These are phyloP conservation scores for Cladorrhinum sp. DNA, from an alignment of 2,329 filamentous ascomycete genomes.

Conservation along the genomic window DNA sequence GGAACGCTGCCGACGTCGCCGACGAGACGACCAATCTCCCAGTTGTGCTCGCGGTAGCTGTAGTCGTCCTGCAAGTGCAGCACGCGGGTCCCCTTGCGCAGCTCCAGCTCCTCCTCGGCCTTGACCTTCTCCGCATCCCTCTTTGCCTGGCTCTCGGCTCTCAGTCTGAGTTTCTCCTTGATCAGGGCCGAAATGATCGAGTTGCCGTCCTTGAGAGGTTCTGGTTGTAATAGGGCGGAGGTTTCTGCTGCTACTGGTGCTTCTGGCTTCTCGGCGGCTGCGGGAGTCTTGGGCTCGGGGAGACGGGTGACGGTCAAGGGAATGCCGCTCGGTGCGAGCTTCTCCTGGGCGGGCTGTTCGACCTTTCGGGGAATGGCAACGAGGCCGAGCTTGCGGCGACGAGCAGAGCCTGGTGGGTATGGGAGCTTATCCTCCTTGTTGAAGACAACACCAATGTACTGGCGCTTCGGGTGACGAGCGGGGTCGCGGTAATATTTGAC, in stretches of 20 bases:
- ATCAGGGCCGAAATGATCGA: constrained; percentile 23
- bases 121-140: constrained; percentile 18
- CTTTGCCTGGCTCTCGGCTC: constrained; percentile 16
- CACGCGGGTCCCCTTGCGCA: constrained; percentile 40
- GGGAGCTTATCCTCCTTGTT: constrained; percentile 78
- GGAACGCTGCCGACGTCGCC: constrained; percentile 29
- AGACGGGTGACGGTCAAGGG: constrained; percentile 34
- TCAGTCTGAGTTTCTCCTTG: constrained; percentile 23
- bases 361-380: constrained; percentile 46
- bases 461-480: constrained; percentile 72
- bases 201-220: constrained; percentile 21
- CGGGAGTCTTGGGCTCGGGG: constrained; percentile 18
- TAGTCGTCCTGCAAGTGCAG: constrained; percentile 53
- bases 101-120: constrained; percentile 39
- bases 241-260: constrained; percentile 2
- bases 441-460: constrained; percentile 93
- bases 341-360: constrained; percentile 33
- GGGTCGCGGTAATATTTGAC: constrained; percentile 97
- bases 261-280: constrained; percentile 1
- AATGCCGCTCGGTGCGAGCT: constrained; percentile 37
- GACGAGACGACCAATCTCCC: constrained; percentile 54
- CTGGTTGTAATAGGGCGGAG: background rate
- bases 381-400: constrained; percentile 74
- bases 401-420: constrained; percentile 68
- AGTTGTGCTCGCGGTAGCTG: constrained; percentile 60